phyloP scores from a whole-genome alignment of 495 filamentous ascomycete species.

The Hypoxylon perforatum region DNA sequence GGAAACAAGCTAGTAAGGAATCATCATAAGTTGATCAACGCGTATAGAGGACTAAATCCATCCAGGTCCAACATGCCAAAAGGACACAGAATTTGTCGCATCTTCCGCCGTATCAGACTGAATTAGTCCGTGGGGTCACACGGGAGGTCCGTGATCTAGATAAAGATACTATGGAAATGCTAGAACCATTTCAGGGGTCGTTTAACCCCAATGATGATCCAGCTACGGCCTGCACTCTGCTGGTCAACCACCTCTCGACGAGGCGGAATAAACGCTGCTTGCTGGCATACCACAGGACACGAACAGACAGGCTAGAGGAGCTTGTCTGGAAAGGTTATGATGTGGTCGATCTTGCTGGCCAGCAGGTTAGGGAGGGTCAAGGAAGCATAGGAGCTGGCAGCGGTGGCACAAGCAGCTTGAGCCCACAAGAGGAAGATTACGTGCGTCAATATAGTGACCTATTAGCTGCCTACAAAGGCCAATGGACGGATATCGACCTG shows the following conservation, averaged over 20 bases:
- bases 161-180: slow-evolving; percentile 82
- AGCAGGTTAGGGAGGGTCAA: slow-evolving; percentile 47
- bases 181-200: slow-evolving; percentile 82
- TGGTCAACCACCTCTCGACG: slow-evolving; percentile 95
- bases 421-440: slow-evolving; percentile 98
- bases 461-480: slow-evolving; percentile 94
- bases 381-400: slow-evolving; percentile 51
- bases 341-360: slow-evolving; percentile 64
- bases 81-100: slow-evolving; percentile 88
- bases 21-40: neutral
- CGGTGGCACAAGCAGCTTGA: slow-evolving; percentile 76
- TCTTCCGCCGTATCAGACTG: slow-evolving; percentile 92
- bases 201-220: slow-evolving; percentile 90
- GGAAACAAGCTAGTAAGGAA: slow-evolving; percentile 75
- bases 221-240: slow-evolving; percentile 83
- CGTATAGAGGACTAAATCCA: slow-evolving; percentile 23
- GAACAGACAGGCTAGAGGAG: slow-evolving; percentile 91
- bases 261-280: slow-evolving; percentile 96
- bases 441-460: slow-evolving; percentile 91
- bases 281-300: slow-evolving; percentile 90
- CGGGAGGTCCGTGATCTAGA: slow-evolving; percentile 95
- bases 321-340: slow-evolving; percentile 92
- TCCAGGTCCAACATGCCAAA: slow-evolving; percentile 95
- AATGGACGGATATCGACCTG: slow-evolving; percentile 98
- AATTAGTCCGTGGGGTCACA: slow-evolving; percentile 86